phyloP scores from a whole-genome alignment of 1,284 basidiomycete genomes.

The Leccinum fallax region DNA sequence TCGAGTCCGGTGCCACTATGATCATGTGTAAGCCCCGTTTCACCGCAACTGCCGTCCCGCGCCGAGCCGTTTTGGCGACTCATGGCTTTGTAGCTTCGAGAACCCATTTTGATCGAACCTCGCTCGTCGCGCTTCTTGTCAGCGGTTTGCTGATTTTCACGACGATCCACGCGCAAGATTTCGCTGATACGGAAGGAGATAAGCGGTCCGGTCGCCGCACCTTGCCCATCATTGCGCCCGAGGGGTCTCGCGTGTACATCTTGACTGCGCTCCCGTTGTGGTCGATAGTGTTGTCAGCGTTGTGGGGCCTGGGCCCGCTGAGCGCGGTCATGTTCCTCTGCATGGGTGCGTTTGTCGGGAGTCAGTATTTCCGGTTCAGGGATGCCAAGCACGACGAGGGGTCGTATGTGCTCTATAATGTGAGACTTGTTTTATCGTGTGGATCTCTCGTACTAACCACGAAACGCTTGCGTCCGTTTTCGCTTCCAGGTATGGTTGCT shows the following conservation, averaged over 20 bases:
- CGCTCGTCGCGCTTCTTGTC: constrained; percentile 25
- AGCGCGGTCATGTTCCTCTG: constrained; percentile 10
- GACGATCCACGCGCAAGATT: constrained; percentile 46
- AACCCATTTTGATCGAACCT: constrained; percentile 15
- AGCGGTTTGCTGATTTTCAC: constrained; percentile 39
- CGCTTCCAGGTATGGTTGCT: constrained; percentile 12
- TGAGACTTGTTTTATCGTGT: constrained; percentile 9
- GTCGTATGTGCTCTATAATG: constrained; percentile 25
- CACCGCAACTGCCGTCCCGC: background rate
- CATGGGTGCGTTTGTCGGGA: constrained; percentile 21
- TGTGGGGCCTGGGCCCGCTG: constrained; percentile 21
- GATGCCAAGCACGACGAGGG: constrained; percentile 13
- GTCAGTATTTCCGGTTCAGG: constrained; percentile 19
- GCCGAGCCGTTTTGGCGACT: background rate
- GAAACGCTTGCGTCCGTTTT: background rate
- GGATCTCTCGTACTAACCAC: background rate
- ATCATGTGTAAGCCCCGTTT: constrained; percentile 32
- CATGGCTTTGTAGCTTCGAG: constrained; percentile 3
- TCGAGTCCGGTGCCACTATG: constrained; percentile 37
- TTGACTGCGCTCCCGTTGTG: constrained; percentile 18
- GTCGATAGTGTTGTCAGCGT: constrained; percentile 17
- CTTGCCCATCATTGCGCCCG: constrained; percentile 40
- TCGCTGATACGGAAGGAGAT: constrained; percentile 45
- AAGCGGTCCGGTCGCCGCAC: constrained; percentile 39
- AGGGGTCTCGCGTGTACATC: constrained; percentile 25